Base-by-base conservation (phyloP, 2,329 filamentous ascomycete species). In the Thelonectria discophora region DNA sequence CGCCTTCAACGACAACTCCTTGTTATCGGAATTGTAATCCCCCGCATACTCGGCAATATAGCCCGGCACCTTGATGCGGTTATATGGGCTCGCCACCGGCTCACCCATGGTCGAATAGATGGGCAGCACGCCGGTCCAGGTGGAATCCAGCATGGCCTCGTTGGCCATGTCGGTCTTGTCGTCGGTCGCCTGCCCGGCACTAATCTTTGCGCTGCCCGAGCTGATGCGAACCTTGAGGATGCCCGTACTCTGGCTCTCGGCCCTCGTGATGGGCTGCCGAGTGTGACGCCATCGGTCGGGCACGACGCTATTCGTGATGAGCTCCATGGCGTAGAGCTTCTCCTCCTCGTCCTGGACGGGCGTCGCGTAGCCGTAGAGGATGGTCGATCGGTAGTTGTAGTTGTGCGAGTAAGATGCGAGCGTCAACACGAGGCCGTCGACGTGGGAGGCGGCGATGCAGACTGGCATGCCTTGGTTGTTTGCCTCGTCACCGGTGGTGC, bases 361-460 rank as follows among this genome's bases (percentile, higher is more conserved):
- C 3, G 77, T 81, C 1, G 89, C 93, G 72, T 88, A 86, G 1
- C 93, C 93, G 71, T 94, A 93, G 5, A 95, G 81, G 3, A 93
- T 81, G 6, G 90, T 91, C 34, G 89, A 92, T 60, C 92, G 91
- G 79, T 95, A 97, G 80, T 97, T 94, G 81, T 92, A 94, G 78
- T 86, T 91, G 80, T 96, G 92, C 58, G 86, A 86, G 79, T 91
- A 90, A 7, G 92, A 91, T 0, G 92, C 92, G 7, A 96, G 84
- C 11, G 90, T 86, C 45, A 97, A 85, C 8, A 97, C 88, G 53
- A 95, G 81, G 24, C 92, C 93, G 76, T 97, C 92, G 37, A 96
- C 78, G 72, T 90, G 88, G 46, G 88, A 91, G 0, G 90, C 90
- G 13, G 89, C 85, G 24, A 95, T 81, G 69, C 87, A 90, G 47